Evolutionary conservation across 306 rosid species (phyloP), one percentile per base, ranked within the genome.

Genomic region (Lathyrus oleraceus): DNA sequence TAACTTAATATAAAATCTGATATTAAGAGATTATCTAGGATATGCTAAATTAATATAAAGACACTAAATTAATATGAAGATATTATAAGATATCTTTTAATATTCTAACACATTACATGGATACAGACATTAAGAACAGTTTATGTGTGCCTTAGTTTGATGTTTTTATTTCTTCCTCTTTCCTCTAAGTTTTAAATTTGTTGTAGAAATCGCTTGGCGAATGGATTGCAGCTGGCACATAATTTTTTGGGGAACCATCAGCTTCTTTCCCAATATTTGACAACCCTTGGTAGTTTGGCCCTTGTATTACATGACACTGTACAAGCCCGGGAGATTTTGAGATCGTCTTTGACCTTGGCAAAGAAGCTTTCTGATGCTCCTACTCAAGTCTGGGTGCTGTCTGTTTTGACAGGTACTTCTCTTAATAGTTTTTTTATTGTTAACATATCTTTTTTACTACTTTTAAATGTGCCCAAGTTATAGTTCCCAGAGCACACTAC

Each of bases 321-420:
- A 71, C 98, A 94, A 76, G 97, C 98, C 42, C 87, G 97, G 87
- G 97, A 94, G 88, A 90, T 94, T 63, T 71, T 94, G 85, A 94
- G 85, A 83, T 94, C 98, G 59, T 87, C 98, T 62, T 75, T 94
- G 74, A 94, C 98, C 69, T 85, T 94, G 87, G 97, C 98, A 28
- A 94, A 94, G 85, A 94, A 94, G 79, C 96, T 94, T 79, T 90
- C 68, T 78, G 98, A 94, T 76, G 76, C 87, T 79, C 98, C 98
- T 56, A 83, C 98, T 63, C 97, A 94, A 86, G 87, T 90, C 51
- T 87, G 96, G 97, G 97, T 94, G 76, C 95, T 94, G 61, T 88
- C 98, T 70, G 92, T 88, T 71, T 78, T 94, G 85, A 88, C 98
- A 39, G 86, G 97, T 94, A 83, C 72, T 53, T 43, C 80, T 48